Conservation (phyloP, 345 rosid species). For the Acer negundo region DNA sequence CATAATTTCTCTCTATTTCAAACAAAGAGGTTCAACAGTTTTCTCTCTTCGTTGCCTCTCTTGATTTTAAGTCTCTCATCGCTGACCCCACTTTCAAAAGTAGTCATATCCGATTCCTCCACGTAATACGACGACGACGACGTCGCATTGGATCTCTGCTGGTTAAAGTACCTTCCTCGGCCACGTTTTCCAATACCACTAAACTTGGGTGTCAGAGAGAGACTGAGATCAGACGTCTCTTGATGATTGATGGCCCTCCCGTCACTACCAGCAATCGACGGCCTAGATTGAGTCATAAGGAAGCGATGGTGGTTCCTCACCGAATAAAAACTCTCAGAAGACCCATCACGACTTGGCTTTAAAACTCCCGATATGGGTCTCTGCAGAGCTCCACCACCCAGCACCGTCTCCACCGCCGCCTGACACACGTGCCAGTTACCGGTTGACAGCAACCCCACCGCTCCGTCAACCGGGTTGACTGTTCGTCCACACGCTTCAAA, state of each 20-base stretch:
- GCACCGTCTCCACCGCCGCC: constrained; percentile 56
- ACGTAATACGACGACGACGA: constrained; percentile 33
- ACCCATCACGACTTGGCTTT: constrained; percentile 31
- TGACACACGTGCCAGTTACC: constrained; percentile 62
- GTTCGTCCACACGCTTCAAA: constrained; percentile 70
- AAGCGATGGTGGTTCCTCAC: background rate
- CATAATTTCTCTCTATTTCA: constrained; percentile 19
- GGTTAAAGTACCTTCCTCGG: constrained; percentile 15
- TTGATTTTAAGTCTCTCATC: background rate
- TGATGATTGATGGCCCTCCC: constrained; percentile 30
- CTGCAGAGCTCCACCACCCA: constrained; percentile 39
- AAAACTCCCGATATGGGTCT: constrained; percentile 37
- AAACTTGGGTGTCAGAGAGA: constrained; percentile 24
- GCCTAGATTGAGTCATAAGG: constrained; percentile 25
- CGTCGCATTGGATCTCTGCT: constrained; percentile 12
- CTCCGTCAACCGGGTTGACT: constrained; percentile 64
- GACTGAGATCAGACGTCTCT: constrained; percentile 30
- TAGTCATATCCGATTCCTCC: constrained; percentile 43
- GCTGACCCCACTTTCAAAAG: constrained; percentile 26
- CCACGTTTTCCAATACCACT: constrained; percentile 24
- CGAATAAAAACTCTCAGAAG: constrained; percentile 27
- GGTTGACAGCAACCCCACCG: constrained; percentile 56
- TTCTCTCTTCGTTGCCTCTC: constrained; percentile 29
- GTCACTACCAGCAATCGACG: constrained; percentile 4
- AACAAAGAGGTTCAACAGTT: constrained; percentile 69